Percentiles rank a stretch among this genome's conserved stretches.
phyloP scores from a whole-genome alignment of 306 rosid genomes.

The Medicago arabica region DNA sequence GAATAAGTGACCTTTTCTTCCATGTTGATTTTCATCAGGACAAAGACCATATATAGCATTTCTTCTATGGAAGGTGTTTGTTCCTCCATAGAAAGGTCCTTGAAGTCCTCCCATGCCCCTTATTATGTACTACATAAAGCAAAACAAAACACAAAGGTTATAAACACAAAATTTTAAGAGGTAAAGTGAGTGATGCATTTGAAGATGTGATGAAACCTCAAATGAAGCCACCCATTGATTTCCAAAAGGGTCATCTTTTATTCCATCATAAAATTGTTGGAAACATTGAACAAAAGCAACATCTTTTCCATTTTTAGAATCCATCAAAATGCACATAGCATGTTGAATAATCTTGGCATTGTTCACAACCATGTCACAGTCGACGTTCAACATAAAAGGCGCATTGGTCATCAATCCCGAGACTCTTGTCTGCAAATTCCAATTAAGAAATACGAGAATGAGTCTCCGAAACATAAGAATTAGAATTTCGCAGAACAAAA shows the following conservation, averaged over 20 bases:
- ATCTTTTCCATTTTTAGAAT: slow-evolving; percentile 46
- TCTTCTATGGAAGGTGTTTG: slow-evolving; percentile 65
- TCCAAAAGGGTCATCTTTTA: slow-evolving; percentile 75
- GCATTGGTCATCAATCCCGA: slow-evolving; percentile 77
- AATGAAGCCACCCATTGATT: slow-evolving; percentile 43
- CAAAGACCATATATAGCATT: slow-evolving; percentile 66
- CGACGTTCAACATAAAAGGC: slow-evolving; percentile 69
- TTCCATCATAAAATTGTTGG: slow-evolving; percentile 54
- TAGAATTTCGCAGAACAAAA: neutral
- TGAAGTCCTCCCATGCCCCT: slow-evolving; percentile 62
- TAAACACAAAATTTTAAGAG: neutral
- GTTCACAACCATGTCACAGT: slow-evolving; percentile 74
- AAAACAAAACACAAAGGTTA: neutral
- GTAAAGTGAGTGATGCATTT: neutral
- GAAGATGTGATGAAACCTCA: slow-evolving; percentile 42
- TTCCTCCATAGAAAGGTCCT: slow-evolving; percentile 60
- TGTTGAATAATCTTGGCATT: slow-evolving; percentile 56
- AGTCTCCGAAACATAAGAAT: neutral
- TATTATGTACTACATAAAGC: slow-evolving; percentile 37
- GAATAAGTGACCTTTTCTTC: slow-evolving; percentile 34
- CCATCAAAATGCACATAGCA: slow-evolving; percentile 63
- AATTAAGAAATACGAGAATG: neutral
- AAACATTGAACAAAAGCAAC: slow-evolving; percentile 68
- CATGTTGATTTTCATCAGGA: slow-evolving; percentile 38
- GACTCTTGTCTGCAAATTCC: slow-evolving; percentile 57